A percentile compares a stretch with the other conserved stretches of the same genome.
These are phyloP conservation scores for Nannizzia gypsea DNA, from an alignment of 2,329 filamentous ascomycete species.

Conservation along the genomic window DNA sequence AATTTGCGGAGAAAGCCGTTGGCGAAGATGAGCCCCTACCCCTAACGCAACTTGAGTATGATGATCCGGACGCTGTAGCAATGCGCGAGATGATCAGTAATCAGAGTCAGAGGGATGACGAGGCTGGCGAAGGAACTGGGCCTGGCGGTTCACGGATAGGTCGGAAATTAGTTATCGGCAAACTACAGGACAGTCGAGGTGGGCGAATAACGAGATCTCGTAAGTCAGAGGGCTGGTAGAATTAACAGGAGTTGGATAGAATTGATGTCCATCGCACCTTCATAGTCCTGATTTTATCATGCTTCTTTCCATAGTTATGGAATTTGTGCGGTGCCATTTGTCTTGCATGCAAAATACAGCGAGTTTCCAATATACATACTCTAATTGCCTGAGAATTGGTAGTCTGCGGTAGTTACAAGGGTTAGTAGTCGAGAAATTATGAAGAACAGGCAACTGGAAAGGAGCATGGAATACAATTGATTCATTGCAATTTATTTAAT, in stretches of 20 bases:
- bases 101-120: conserved; percentile 31
- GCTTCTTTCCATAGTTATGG: not conserved
- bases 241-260: not conserved
- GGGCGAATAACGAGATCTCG: conserved; percentile 25
- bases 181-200: conserved; percentile 26
- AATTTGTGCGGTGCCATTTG: not conserved
- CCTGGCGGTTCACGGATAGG: not conserved
- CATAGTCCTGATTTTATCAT: not conserved
- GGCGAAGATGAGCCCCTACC: conserved; percentile 28
- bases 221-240: conserved; percentile 11
- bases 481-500: not conserved
- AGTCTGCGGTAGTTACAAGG: not conserved
- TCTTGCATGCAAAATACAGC: not conserved
- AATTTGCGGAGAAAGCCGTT: conserved; percentile 16
- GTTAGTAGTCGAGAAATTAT: no score
- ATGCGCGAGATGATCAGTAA: conserved; percentile 46
- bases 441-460: not conserved
- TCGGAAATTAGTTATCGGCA: conserved; percentile 18
- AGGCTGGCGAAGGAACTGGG: conserved; percentile 12
- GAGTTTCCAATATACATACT: not conserved
- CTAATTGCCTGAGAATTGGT: no score
- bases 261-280: not conserved
- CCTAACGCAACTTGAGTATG: conserved; percentile 39
- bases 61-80: conserved; percentile 41
- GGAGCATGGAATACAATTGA: not conserved